Conservation (phyloP, 2,329 filamentous ascomycete genomes). For the Leptographium radiaticola region DNA sequence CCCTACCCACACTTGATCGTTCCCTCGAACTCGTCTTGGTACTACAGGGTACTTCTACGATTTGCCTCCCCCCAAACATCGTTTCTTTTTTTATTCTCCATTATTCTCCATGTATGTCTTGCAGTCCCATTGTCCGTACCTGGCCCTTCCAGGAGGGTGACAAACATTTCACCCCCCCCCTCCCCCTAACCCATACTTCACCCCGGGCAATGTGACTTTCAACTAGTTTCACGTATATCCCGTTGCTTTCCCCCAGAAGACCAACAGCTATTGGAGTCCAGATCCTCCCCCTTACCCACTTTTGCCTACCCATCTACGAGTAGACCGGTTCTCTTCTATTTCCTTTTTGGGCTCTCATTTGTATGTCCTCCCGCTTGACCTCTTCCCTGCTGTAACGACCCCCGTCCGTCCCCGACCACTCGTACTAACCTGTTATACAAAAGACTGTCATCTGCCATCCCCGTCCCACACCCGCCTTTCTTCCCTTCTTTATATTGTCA, state of each 20-base stretch:
- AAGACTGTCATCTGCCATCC: slow-evolving; percentile 9
- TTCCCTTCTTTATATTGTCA: background rate
- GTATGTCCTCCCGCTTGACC: background rate
- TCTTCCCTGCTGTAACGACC: background rate
- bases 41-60: background rate
- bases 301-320: background rate
- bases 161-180: background rate
- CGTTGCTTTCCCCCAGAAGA: background rate
- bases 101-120: background rate
- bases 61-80: background rate
- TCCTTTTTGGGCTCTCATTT: slow-evolving; percentile 4
- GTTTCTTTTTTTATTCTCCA: background rate
- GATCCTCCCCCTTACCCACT: background rate
- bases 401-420: background rate
- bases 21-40: no score
- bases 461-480: slow-evolving; percentile 3
- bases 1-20: background rate
- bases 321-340: background rate
- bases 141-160: background rate
- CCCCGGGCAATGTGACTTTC: background rate
- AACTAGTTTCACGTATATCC: slow-evolving; percentile 4
- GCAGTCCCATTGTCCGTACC: background rate
- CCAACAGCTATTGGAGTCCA: slow-evolving; percentile 1
- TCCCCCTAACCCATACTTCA: background rate
- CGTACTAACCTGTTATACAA: slow-evolving; percentile 6